Conservation (phyloP, 495 filamentous ascomycete species). For the Xeromyces bisporus region DNA sequence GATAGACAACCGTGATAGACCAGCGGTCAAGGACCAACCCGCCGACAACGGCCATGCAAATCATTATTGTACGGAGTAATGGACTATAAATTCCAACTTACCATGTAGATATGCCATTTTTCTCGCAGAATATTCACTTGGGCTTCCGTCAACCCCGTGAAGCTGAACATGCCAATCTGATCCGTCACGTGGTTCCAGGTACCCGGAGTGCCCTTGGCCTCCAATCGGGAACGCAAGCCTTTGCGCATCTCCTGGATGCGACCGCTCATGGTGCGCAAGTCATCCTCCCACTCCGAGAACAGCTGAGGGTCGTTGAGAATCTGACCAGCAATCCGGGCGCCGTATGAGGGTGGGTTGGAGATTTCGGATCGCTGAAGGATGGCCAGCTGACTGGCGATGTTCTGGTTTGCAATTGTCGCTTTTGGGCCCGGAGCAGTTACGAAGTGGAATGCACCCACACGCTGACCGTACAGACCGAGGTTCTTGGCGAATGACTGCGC, state of each 20-base stretch:
- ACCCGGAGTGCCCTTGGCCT: constrained; percentile 65
- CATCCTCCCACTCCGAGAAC: constrained; percentile 88
- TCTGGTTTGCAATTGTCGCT: constrained; percentile 40
- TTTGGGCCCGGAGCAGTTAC: constrained; percentile 57
- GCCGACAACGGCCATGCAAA: too few species aligned
- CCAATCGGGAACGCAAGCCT: constrained; percentile 55
- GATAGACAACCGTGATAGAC: too few species aligned
- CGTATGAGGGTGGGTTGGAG: constrained; percentile 79
- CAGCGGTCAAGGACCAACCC: not conserved
- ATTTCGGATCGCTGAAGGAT: constrained; percentile 83
- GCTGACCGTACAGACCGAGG: constrained; percentile 94
- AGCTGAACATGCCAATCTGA: constrained; percentile 99
- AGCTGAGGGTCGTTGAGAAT: constrained; percentile 69
- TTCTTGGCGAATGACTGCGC: constrained; percentile 98
- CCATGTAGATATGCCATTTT: constrained; percentile 85
- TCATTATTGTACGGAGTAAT: too few species aligned
- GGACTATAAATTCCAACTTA: too few species aligned
- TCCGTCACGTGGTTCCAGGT: constrained; percentile 93
- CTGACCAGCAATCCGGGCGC: constrained; percentile 67
- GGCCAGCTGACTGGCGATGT: constrained; percentile 72
- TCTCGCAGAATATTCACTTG: constrained; percentile 71
- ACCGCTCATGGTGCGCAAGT: constrained; percentile 84
- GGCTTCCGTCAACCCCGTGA: constrained; percentile 71
- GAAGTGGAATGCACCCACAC: constrained; percentile 92
- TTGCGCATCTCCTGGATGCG: constrained; percentile 82